Percentiles rank a stretch among this genome's conserved stretches.
Conservation (phyloP, 371 early-diverging fungal genomes). For the Mucor saturninus region DNA sequence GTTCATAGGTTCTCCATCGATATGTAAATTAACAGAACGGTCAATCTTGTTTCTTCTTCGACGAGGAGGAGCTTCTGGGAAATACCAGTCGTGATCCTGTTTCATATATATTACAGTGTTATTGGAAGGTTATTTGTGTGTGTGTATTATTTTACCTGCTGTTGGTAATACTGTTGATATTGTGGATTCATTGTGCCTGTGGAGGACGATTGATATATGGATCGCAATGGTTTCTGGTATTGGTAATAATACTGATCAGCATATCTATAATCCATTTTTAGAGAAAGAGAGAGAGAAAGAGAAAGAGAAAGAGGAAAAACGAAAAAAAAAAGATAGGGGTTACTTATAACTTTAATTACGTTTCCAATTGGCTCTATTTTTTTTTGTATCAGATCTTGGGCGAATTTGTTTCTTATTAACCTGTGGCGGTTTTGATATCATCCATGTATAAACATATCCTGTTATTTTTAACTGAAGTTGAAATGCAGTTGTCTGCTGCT, state of each 20-base stretch:
- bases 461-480: not conserved
- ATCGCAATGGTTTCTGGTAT: not conserved
- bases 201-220: not conserved
- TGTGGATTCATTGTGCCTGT: not conserved
- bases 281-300: not conserved
- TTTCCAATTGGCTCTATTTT: not conserved
- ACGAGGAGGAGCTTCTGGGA: not conserved
- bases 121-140: not conserved
- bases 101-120: not conserved
- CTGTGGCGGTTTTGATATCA: too few species aligned
- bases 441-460: too few species aligned
- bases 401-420: too few species aligned
- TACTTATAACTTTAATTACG: not conserved
- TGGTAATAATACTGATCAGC: not conserved
- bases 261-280: not conserved
- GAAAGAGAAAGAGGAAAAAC: not conserved
- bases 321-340: not conserved
- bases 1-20: conserved; percentile 29
- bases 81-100: conserved; percentile 14
- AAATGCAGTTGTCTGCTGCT: too few species aligned
- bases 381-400: not conserved
- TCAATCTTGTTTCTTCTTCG: not conserved
- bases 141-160: not conserved
- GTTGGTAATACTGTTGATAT: not conserved
- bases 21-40: not conserved